Conservation (phyloP, 306 rosid species). For the Dryas drummondii region DNA sequence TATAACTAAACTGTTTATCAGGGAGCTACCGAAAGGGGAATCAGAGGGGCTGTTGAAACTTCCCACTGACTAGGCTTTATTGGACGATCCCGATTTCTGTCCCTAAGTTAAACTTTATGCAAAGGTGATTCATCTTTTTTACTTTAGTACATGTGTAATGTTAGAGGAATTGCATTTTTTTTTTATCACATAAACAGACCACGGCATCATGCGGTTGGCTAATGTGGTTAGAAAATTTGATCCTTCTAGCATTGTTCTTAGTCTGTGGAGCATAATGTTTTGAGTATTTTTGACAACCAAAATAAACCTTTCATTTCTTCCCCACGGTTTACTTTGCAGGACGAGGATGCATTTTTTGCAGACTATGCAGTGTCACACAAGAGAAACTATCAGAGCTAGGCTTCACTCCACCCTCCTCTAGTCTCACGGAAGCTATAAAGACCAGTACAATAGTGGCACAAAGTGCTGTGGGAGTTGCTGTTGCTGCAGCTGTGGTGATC, state of each 20-base stretch:
- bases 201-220: no score
- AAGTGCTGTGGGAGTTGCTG: slow-evolving; percentile 42
- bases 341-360: slow-evolving; percentile 64
- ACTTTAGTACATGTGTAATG: no score
- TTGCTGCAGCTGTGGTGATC: slow-evolving; percentile 51
- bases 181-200: no score
- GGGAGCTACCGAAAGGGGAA: slow-evolving; percentile 58
- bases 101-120: slow-evolving; percentile 62
- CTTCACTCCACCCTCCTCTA: slow-evolving; percentile 32
- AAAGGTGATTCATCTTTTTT: slow-evolving; percentile 34
- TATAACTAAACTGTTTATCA: slow-evolving; percentile 6
- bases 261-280: not conserved
- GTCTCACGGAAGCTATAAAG: slow-evolving; percentile 13
- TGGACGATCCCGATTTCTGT: slow-evolving; percentile 53
- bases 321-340: slow-evolving; percentile 28
- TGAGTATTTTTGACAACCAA: not conserved
- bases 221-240: no score
- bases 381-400: slow-evolving; percentile 80
- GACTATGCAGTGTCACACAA: slow-evolving; percentile 83
- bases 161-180: no score
- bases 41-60: slow-evolving; percentile 58
- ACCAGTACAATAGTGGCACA: slow-evolving; percentile 31
- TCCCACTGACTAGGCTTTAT: slow-evolving; percentile 65
- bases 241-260: not conserved
- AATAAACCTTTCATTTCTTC: not conserved